Evolutionary conservation across 1,284 basidiomycete genomes (phyloP).

Genomic region (Cystobasidium pallidum): DNA sequence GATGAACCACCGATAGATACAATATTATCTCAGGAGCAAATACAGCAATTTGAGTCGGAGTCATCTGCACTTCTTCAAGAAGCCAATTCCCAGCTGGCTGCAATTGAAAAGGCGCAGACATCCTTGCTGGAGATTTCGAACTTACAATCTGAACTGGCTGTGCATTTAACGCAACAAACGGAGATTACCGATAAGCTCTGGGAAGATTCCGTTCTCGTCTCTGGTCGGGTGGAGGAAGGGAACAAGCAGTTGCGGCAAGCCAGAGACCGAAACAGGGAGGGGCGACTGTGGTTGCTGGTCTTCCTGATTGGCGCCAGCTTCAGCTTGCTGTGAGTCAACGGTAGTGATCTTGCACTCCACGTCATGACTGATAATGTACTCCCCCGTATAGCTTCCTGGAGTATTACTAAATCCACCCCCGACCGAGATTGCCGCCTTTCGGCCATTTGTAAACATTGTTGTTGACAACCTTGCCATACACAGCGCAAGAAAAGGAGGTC

Average conservation of each 20-base stretch:
- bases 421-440: neutral
- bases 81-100: slow-evolving; percentile 78
- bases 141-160: slow-evolving; percentile 82
- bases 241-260: slow-evolving; percentile 84
- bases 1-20: slow-evolving; percentile 62
- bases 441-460: neutral
- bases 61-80: slow-evolving; percentile 79
- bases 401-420: slow-evolving; percentile 12
- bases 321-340: slow-evolving; percentile 66
- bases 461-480: neutral
- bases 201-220: slow-evolving; percentile 82
- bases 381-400: slow-evolving; percentile 29
- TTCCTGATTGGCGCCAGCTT: slow-evolving; percentile 85
- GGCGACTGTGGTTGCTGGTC: slow-evolving; percentile 77
- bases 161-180: slow-evolving; percentile 82
- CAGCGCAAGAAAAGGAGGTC: no score
- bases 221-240: slow-evolving; percentile 79
- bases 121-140: slow-evolving; percentile 85
- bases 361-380: neutral
- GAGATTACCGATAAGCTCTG: slow-evolving; percentile 85
- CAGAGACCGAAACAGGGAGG: slow-evolving; percentile 74
- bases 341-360: neutral
- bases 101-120: slow-evolving; percentile 84
- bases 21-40: slow-evolving; percentile 77
- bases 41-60: slow-evolving; percentile 86